Base-by-base conservation (phyloP, 73 alveolate genomes). In the Urostyla sp. region DNA sequence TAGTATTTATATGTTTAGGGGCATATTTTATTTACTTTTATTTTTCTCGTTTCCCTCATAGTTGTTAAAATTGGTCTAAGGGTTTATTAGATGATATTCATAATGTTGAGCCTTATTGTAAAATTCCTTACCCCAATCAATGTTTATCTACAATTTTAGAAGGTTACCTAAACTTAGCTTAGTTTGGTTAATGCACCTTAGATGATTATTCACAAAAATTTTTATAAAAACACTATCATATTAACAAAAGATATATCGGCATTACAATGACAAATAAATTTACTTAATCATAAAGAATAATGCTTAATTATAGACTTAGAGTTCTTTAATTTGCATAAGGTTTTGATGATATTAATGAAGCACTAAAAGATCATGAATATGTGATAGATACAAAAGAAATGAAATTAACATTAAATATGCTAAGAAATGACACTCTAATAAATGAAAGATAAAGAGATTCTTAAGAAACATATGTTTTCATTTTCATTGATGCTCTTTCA, bases 401-500 rank as follows among this genome's bases (percentile, higher is more conserved):
- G 16, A 59, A 60, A 20, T 32, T 58, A 13, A 48, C 35, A 4
- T 30, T 35, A 38, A 36, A 32, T 1, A 80, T 91, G 46, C 56
- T 63, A 52, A 67, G 72, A 56, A 85, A 91, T 72, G 36, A 82
- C 48, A 67, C 74, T 46, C 72, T 91, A 46, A 72, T 87, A 13
- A 73, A 61, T 49, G 54, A 82, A 46, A 87, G 97, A 75, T 63
- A 60, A 75, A 53, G 63, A 32, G 24, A 75, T 48, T 66, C 60
- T 43, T 37, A 56, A 16, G 59, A 80, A 1, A 15, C 15, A 7
- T 48, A 87, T 36, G 20, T 87, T 28, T n/a, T 91, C 21, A 23
- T 91, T 11, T 91, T 56, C 78, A 52, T 87, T 0, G 97, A 91
- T 76, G 91, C 91, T 11, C 48, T 91, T 0, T 75, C 92, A 26